Evolutionary conservation across 2,329 filamentous ascomycete genomes (phyloP), one percentile per base, ranked within the genome.

Genomic region (Fragosphaeria purpurea): DNA sequence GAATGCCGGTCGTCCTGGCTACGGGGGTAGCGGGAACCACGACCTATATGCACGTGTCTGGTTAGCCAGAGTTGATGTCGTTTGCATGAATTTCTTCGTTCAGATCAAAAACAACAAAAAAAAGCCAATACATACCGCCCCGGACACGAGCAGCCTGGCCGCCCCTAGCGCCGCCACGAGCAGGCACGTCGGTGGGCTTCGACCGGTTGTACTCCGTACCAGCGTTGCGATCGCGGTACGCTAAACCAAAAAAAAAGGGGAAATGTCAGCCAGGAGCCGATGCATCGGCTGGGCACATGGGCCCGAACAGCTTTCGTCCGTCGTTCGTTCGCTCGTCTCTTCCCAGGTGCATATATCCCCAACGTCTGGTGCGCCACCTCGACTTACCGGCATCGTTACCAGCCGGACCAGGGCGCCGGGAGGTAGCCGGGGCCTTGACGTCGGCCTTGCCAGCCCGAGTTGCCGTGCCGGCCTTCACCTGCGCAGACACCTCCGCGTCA

Each of bases 381-480:
- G 31, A 56, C 86, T 71, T 76, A 96, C 91, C 89, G 76, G 82
- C 86, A 70, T 96, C 91, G 72, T 83, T 94, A 66, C 86, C 87
- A 66, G 76, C 75, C 68, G 76, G 77, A 59, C 74, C 76, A 60
- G 78, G 75, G 65, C 82, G 73, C 60, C 65, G 74, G 58, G 66
- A 66, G 60, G 65, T 66, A 44, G 59, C 64, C 57, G 86, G 82
- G 64, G 81, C 79, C 67, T 88, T 82, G 67, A 82, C 81, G 66
- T 86, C 83, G 67, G 79, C 85, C 74, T 91, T 90, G 75, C 88
- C 48, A 45, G 50, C 88, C 70, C 88, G 84, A 64, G 81, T 75
- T 60, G 76, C 80, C 82, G 93, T 95, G 70, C 95, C 88, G 67
- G 93, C 80, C 68, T 87, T 86, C 81, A 88, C 93, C 63, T 87